These are phyloP conservation scores for Chrysanthemum seticuspe DNA, from an alignment of 129 eudicot species.

Conservation along the genomic window DNA sequence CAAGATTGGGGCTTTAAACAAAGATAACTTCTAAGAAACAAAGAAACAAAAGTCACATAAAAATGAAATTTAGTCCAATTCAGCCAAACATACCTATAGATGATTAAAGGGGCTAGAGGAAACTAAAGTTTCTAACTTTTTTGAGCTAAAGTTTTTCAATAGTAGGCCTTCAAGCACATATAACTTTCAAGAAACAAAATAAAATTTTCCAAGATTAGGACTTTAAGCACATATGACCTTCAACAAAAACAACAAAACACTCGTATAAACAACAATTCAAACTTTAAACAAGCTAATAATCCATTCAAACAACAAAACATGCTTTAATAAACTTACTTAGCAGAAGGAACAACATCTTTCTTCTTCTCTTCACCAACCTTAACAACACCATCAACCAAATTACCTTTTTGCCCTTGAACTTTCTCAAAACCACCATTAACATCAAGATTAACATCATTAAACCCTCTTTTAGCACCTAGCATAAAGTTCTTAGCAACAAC, in stretches of 20 bases:
- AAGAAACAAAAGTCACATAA: neutral
- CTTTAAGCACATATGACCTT: neutral
- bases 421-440: slow-evolving; percentile 50
- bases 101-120: neutral
- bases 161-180: neutral
- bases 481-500: slow-evolving; percentile 36
- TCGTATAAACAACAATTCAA: neutral
- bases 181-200: neutral
- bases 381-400: slow-evolving; percentile 20
- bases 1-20: neutral
- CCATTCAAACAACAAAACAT: neutral
- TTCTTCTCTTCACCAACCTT: slow-evolving; percentile 53
- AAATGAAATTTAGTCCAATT: too few relatives aligned
- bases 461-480: slow-evolving; percentile 77
- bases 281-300: slow-evolving; percentile 14
- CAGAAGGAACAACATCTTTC: slow-evolving; percentile 48
- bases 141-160: neutral
- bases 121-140: slow-evolving; percentile 18
- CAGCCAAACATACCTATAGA: too few relatives aligned
- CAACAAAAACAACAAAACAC: neutral
- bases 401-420: slow-evolving; percentile 22
- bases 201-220: slow-evolving; percentile 4
- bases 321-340: slow-evolving; percentile 52
- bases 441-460: slow-evolving; percentile 58
- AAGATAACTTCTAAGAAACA: neutral